Percentiles rank a stretch among this genome's conserved stretches.
Evolutionary conservation across 2,329 filamentous ascomycete species (phyloP).

Genomic region (Cephalotrichum gorgonifer): DNA sequence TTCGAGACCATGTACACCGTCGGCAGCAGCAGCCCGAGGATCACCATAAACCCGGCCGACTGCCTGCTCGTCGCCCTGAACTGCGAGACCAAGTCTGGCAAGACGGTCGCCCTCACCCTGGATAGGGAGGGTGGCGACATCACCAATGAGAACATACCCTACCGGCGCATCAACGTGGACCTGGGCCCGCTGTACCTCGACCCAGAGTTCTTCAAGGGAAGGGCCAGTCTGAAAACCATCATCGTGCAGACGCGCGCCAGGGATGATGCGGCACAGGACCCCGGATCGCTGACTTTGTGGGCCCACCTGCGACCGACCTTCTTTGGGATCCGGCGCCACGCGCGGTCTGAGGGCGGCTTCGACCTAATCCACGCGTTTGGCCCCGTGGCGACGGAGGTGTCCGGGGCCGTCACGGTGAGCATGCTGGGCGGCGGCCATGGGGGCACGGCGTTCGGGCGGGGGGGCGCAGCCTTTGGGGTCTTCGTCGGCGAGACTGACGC

Average conservation of each 20-base stretch:
- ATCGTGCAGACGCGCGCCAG: background rate
- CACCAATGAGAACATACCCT: background rate
- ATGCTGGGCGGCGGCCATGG: background rate
- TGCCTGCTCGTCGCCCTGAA: background rate
- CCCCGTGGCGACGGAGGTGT: background rate
- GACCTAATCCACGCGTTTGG: background rate
- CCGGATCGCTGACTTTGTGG: background rate
- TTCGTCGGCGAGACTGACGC: background rate
- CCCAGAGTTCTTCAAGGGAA: background rate
- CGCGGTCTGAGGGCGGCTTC: background rate
- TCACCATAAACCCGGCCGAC: constrained; percentile 1
- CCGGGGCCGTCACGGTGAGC: background rate
- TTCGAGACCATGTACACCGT: background rate
- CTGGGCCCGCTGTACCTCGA: background rate
- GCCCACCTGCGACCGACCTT: background rate
- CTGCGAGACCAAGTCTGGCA: background rate
- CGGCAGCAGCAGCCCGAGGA: background rate
- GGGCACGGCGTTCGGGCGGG: background rate
- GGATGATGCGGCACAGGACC: background rate
- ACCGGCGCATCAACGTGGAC: constrained; percentile 1
- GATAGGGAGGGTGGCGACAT: background rate
- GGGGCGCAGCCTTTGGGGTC: background rate
- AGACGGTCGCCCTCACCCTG: background rate
- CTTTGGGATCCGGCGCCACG: background rate
- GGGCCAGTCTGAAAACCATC: background rate